A percentile compares a stretch with the other conserved stretches of the same genome.
phyloP scores from a whole-genome alignment of 768 basidiomycete genomes.

The Tephrocybe sp. region DNA sequence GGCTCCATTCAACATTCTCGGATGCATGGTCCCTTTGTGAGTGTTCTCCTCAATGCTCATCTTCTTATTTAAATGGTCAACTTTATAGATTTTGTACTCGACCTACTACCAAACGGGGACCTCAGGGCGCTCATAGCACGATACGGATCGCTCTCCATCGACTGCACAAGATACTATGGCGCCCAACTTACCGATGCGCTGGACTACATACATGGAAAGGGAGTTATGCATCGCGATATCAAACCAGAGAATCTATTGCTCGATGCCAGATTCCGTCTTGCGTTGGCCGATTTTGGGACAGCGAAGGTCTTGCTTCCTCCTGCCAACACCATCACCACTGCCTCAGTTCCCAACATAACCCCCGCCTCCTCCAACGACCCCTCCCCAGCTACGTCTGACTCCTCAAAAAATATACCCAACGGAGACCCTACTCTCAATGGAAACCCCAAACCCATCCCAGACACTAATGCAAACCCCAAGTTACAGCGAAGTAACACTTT shows the following conservation, averaged over 20 bases:
- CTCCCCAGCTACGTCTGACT: too few species aligned
- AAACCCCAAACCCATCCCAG: constrained; percentile 15
- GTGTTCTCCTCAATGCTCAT: constrained; percentile 28
- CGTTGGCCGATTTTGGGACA: constrained; percentile 97
- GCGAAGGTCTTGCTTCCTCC: constrained; percentile 79
- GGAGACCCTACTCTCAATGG: neutral
- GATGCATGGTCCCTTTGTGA: constrained; percentile 81
- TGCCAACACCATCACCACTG: constrained; percentile 35
- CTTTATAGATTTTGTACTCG: constrained; percentile 69
- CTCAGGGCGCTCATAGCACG: constrained; percentile 68
- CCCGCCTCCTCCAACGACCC: too few species aligned
- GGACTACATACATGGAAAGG: constrained; percentile 86
- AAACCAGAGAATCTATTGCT: constrained; percentile 89
- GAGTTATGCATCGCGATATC: constrained; percentile 85
- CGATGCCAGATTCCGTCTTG: constrained; percentile 83
- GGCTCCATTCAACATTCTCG: constrained; percentile 81
- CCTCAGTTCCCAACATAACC: neutral
- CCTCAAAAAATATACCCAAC: too few species aligned
- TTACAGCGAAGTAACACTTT: constrained; percentile 55
- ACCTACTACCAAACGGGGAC: constrained; percentile 75
- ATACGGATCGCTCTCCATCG: constrained; percentile 82
- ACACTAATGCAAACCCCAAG: constrained; percentile 25
- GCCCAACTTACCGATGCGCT: constrained; percentile 90
- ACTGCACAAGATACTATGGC: constrained; percentile 78
- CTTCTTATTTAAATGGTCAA: too few species aligned